phyloP scores from a whole-genome alignment of 2,329 filamentous ascomycete species.

The Fusarium oligoseptatum region DNA sequence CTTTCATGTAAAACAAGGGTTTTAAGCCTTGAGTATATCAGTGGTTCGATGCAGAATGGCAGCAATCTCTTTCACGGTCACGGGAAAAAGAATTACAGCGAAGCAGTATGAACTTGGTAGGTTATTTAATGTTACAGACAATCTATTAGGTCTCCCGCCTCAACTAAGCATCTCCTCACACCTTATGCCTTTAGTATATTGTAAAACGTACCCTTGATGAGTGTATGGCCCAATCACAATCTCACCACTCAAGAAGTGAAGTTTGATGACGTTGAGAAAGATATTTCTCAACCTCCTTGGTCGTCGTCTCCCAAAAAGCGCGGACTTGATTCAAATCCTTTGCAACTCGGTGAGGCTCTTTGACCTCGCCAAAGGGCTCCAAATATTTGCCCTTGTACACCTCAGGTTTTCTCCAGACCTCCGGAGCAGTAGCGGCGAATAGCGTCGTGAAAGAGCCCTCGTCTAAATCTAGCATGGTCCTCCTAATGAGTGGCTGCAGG shows the following conservation, averaged over 20 bases:
- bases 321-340: background rate
- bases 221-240: background rate
- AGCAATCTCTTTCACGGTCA: too few species aligned
- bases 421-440: constrained; percentile 6
- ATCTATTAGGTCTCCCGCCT: background rate
- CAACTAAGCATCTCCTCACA: background rate
- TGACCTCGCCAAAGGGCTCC: background rate
- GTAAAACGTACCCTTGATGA: background rate
- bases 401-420: background rate
- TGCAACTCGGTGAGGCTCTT: background rate
- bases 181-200: background rate
- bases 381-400: background rate
- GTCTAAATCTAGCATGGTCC: background rate
- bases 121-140: background rate
- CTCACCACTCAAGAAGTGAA: background rate
- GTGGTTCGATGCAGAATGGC: too few species aligned
- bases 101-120: too few species aligned
- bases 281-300: background rate
- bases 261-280: background rate
- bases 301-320: background rate
- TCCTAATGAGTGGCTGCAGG: background rate
- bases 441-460: background rate
- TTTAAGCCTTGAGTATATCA: too few species aligned
- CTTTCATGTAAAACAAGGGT: too few species aligned
- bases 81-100: too few species aligned